Evolutionary conservation across 176 grass and related monocot genomes (phyloP).

Genomic region (Triticum monococcum): DNA sequence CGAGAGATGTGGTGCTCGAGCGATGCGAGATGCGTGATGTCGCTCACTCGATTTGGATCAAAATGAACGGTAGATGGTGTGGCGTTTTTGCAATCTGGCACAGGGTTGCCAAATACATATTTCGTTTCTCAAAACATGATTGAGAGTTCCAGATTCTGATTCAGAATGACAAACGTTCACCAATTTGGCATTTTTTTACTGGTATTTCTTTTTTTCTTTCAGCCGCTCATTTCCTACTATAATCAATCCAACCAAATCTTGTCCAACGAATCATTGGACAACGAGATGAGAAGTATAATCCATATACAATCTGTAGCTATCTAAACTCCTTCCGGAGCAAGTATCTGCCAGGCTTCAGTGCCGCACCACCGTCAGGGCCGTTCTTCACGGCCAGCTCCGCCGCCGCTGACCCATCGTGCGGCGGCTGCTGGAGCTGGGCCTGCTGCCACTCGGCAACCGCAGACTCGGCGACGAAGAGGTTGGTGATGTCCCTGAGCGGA

Average conservation of each 20-base stretch:
- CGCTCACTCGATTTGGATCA: no score
- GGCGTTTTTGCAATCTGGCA: no score
- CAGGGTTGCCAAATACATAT: no score
- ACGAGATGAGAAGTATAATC: background rate
- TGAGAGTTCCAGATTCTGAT: background rate
- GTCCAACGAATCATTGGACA: constrained; percentile 26
- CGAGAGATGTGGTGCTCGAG: no score
- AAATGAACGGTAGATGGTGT: no score
- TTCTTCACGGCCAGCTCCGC: background rate
- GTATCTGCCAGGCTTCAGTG: background rate
- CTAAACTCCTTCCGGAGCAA: constrained; percentile 37
- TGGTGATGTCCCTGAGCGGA: constrained; percentile 47
- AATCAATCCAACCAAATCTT: background rate
- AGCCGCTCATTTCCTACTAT: no score
- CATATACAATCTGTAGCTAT: constrained; percentile 16
- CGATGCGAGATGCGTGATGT: no score
- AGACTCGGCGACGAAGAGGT: background rate
- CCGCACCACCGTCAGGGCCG: background rate
- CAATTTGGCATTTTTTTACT: no score
- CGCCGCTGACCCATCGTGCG: background rate
- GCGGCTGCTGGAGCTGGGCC: background rate
- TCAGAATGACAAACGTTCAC: background rate
- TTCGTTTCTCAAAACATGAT: background rate
- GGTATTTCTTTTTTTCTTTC: no score
- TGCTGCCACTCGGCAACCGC: background rate